Evolutionary conservation across 2,329 filamentous ascomycete species (phyloP).

Genomic region (Botrytis paeoniae): DNA sequence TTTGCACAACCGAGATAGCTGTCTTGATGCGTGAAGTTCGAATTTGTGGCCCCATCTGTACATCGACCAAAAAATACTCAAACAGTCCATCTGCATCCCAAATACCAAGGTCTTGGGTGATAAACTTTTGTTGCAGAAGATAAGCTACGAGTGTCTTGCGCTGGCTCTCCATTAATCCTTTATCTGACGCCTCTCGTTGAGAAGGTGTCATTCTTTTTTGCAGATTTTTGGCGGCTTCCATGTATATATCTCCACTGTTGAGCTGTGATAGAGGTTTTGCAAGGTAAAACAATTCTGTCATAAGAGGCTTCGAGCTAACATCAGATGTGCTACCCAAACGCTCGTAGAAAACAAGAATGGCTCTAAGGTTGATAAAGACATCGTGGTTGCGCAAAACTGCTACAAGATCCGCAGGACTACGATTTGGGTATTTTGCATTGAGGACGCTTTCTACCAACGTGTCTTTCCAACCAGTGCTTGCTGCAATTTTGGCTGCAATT

Average conservation of each 20-base stretch:
- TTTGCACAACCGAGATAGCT: conserved; percentile 36
- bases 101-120: conserved; percentile 11
- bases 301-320: neutral
- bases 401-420: neutral
- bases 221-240: neutral
- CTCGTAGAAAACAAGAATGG: neutral
- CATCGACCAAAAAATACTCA: conserved; percentile 38
- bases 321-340: neutral
- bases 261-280: neutral
- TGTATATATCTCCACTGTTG: neutral
- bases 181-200: neutral
- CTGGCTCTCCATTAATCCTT: neutral
- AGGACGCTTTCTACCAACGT: neutral
- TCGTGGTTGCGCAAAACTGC: neutral
- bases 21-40: conserved; percentile 39
- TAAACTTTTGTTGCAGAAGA: neutral
- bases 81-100: conserved; percentile 34
- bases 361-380: neutral
- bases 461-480: neutral
- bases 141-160: neutral
- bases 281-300: neutral
- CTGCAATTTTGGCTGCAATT: neutral
- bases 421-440: neutral
- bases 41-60: conserved; percentile 34
- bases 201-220: neutral